Conservation (phyloP, 2,329 filamentous ascomycete genomes). For the Cryphonectria naterciae region DNA sequence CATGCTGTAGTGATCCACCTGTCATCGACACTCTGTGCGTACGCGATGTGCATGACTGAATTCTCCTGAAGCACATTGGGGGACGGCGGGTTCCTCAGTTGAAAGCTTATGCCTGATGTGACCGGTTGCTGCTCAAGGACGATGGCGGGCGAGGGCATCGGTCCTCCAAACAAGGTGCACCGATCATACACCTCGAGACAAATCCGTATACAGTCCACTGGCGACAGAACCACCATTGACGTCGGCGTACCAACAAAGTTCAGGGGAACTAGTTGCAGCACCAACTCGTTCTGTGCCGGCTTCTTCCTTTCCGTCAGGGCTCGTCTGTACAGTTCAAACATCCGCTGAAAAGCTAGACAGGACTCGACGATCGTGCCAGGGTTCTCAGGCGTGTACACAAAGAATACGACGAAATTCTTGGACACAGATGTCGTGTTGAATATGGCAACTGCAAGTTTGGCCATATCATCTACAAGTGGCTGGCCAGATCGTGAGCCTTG, state of each 20-base stretch:
- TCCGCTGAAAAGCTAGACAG: slow-evolving; percentile 73
- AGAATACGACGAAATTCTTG: slow-evolving; percentile 74
- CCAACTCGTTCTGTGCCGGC: slow-evolving; percentile 64
- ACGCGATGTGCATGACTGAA: slow-evolving; percentile 79
- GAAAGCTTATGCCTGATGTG: slow-evolving; percentile 76
- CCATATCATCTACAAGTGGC: slow-evolving; percentile 53
- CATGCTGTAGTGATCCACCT: slow-evolving; percentile 80
- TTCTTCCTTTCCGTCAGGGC: slow-evolving; percentile 53
- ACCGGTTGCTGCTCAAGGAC: slow-evolving; percentile 71
- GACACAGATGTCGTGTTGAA: slow-evolving; percentile 47
- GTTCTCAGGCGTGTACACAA: slow-evolving; percentile 70
- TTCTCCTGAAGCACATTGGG: slow-evolving; percentile 77
- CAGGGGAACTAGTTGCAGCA: slow-evolving; percentile 75
- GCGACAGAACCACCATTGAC: slow-evolving; percentile 64
- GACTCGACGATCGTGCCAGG: slow-evolving; percentile 68
- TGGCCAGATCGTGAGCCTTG: slow-evolving; percentile 48
- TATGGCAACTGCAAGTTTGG: slow-evolving; percentile 52
- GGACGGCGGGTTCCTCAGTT: slow-evolving; percentile 68
- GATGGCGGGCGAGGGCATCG: slow-evolving; percentile 70
- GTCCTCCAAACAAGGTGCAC: slow-evolving; percentile 61
- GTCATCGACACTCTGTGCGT: slow-evolving; percentile 74
- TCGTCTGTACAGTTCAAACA: slow-evolving; percentile 67
- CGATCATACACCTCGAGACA: slow-evolving; percentile 80
- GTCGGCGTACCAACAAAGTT: slow-evolving; percentile 68
- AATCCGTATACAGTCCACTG: slow-evolving; percentile 62